Evolutionary conservation across 176 grass and related monocot species (phyloP).

Genomic region (Puccinellia tenuiflora): DNA sequence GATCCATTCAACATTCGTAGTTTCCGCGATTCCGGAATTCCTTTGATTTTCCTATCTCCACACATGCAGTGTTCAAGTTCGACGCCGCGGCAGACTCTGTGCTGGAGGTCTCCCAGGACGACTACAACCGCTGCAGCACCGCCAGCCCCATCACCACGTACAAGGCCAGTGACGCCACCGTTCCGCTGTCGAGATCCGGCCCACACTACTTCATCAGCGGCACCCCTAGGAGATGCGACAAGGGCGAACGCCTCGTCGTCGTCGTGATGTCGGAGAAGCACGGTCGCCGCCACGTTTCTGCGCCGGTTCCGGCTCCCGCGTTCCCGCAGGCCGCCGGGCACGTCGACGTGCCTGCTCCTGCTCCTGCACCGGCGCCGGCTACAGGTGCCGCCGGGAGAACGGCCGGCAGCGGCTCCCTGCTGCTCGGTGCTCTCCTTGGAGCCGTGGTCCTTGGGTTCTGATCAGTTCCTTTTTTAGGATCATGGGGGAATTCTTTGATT

Average conservation of each 20-base stretch:
- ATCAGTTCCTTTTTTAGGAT: background rate
- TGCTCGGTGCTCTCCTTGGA: constrained; percentile 12
- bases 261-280: constrained; percentile 60
- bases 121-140: constrained; percentile 40
- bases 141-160: constrained; percentile 33
- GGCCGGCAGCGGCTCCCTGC: background rate
- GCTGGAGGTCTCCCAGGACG: constrained; percentile 32
- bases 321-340: background rate
- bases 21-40: background rate
- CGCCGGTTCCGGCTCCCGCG: constrained; percentile 14
- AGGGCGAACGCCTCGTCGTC: constrained; percentile 47
- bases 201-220: constrained; percentile 48
- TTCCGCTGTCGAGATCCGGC: constrained; percentile 37
- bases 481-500: constrained; percentile 16
- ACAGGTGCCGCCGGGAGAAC: background rate
- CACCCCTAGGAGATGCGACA: constrained; percentile 33
- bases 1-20: background rate
- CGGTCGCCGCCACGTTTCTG: background rate
- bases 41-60: background rate
- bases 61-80: constrained; percentile 38
- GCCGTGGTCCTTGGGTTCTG: background rate
- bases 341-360: background rate
- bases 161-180: constrained; percentile 29
- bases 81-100: constrained; percentile 25
- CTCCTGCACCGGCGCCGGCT: background rate